These are phyloP conservation scores for Phytophthora tentaculata DNA, from an alignment of 352 stramenopile genomes.

Conservation along the genomic window DNA sequence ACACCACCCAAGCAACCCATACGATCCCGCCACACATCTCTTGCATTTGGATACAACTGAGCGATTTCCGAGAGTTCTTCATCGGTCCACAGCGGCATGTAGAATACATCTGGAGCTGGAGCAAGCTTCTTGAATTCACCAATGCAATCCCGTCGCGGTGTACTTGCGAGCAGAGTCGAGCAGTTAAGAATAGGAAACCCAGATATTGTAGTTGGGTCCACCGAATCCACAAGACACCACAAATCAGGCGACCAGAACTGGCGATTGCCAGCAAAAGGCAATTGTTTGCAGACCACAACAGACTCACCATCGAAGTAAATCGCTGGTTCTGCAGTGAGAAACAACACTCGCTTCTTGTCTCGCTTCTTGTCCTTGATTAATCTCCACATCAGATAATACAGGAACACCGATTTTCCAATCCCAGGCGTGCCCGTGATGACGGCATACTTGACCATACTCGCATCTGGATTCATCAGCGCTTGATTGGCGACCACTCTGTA, in stretches of 20 bases:
- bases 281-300: background rate
- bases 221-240: slow-evolving; percentile 4
- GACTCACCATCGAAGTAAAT: background rate
- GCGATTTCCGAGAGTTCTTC: background rate
- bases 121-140: background rate
- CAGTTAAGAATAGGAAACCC: background rate
- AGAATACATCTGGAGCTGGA: slow-evolving; percentile 7
- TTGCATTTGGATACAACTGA: background rate
- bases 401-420: background rate
- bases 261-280: background rate
- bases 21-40: background rate
- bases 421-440: slow-evolving; percentile 4
- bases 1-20: background rate
- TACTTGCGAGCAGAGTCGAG: background rate
- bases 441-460: background rate
- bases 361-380: slow-evolving; percentile 4
- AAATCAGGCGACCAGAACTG: slow-evolving; percentile 3
- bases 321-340: background rate
- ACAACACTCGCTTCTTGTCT: background rate
- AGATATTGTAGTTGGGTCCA: background rate
- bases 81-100: slow-evolving; percentile 4
- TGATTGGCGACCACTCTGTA: background rate
- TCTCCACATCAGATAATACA: slow-evolving; percentile 2
- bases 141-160: background rate
- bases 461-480: slow-evolving; percentile 1